These are phyloP conservation scores for Rhodocollybia butyracea DNA, from an alignment of 768 basidiomycete genomes.

Conservation along the genomic window DNA sequence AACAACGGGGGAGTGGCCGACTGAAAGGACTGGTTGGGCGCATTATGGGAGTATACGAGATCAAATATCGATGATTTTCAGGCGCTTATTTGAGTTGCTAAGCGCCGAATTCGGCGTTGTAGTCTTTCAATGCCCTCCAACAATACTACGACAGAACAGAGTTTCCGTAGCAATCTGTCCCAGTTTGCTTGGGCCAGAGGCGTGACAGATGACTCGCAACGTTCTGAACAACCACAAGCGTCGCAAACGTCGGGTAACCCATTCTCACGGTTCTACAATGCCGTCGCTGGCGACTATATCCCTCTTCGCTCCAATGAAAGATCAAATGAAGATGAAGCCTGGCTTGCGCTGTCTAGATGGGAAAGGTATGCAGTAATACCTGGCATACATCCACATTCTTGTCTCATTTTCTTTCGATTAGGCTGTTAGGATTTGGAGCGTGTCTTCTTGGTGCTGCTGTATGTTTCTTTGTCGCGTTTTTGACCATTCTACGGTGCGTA, in stretches of 20 bases:
- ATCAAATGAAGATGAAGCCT: constrained; percentile 94
- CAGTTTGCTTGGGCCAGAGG: constrained; percentile 88
- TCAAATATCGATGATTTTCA: too few species aligned
- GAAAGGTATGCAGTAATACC: constrained; percentile 59
- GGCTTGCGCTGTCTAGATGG: constrained; percentile 91
- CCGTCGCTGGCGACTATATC: constrained; percentile 83
- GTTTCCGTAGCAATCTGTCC: constrained; percentile 70
- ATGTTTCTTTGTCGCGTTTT: constrained; percentile 90
- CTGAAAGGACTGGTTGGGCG: too few species aligned
- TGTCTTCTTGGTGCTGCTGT: constrained; percentile 89
- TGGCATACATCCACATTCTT: not conserved
- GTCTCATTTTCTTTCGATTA: constrained; percentile 22
- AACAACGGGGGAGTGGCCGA: too few species aligned
- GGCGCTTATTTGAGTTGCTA: too few species aligned
- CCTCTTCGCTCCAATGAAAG: constrained; percentile 79
- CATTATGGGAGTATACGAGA: too few species aligned
- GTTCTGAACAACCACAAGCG: constrained; percentile 37
- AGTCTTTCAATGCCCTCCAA: not conserved
- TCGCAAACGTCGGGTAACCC: constrained; percentile 48
- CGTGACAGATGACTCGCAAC: constrained; percentile 65
- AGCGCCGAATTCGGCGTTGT: too few species aligned
- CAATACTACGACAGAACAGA: constrained; percentile 48
- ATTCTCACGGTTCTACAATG: constrained; percentile 85
- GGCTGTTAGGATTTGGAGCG: constrained; percentile 86
- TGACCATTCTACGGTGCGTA: constrained; percentile 59